phyloP scores from a whole-genome alignment of 495 filamentous ascomycete species.

The Penicillium mononematosum region DNA sequence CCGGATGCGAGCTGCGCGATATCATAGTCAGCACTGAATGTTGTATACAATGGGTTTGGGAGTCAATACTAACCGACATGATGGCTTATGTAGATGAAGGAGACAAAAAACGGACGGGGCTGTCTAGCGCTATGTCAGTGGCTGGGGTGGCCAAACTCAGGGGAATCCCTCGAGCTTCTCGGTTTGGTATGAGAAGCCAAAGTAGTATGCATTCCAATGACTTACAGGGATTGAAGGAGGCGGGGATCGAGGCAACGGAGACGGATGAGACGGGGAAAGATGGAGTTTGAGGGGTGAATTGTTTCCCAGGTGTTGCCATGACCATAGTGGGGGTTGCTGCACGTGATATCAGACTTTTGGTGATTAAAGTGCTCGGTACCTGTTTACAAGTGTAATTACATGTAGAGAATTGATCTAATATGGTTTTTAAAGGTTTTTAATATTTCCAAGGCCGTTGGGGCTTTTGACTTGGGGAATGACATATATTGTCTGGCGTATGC shows the following conservation, averaged over 20 bases:
- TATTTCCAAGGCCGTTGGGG: not conserved
- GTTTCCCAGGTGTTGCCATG: conserved; percentile 41
- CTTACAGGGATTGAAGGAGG: conserved; percentile 18
- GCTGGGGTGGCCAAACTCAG: conserved; percentile 16
- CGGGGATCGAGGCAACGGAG: conserved; percentile 28
- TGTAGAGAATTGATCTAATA: not conserved
- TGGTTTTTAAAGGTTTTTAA: not conserved
- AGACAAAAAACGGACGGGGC: conserved; percentile 22
- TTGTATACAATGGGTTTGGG: not conserved
- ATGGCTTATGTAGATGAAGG: conserved; percentile 30
- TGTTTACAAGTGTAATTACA: not conserved
- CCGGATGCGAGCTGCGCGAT: conserved; percentile 46
- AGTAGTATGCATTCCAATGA: conserved; percentile 10
- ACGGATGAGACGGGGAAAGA: conserved; percentile 34
- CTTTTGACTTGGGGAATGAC: not conserved
- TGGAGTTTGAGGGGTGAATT: conserved; percentile 39
- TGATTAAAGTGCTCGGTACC: conserved; percentile 20
- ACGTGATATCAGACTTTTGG: conserved; percentile 34
- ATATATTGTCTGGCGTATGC: not conserved
- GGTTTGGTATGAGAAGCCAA: not conserved
- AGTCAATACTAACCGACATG: conserved; percentile 43
- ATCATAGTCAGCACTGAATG: conserved; percentile 19
- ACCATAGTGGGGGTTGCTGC: conserved; percentile 29
- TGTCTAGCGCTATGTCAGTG: conserved; percentile 38
- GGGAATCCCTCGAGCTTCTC: conserved; percentile 2